phyloP scores from a whole-genome alignment of 306 rosid species.

The Prunus salicina region DNA sequence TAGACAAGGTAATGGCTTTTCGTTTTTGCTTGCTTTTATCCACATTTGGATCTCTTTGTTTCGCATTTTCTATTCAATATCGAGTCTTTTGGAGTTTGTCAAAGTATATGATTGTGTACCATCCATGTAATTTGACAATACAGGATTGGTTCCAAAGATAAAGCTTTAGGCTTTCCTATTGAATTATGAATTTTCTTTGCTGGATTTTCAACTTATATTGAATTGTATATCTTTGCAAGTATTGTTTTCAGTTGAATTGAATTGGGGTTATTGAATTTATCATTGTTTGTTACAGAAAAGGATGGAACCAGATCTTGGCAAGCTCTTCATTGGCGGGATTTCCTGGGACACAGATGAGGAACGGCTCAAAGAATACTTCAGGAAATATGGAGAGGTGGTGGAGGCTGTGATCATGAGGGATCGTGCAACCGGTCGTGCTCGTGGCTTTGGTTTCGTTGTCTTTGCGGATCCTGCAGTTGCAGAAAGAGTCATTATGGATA shows the following conservation, averaged over 20 bases:
- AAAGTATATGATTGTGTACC: conserved; percentile 18
- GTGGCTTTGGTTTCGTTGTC: conserved; percentile 87
- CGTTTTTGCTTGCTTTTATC: conserved; percentile 29
- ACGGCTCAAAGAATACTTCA: conserved; percentile 77
- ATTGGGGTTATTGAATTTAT: conserved; percentile 26
- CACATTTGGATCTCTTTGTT: conserved; percentile 54
- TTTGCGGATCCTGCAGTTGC: conserved; percentile 88
- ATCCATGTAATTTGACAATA: background rate
- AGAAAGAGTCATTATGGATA: conserved; percentile 80
- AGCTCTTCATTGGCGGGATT: conserved; percentile 99
- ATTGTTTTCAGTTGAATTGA: conserved; percentile 10
- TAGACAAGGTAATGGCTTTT: conserved; percentile 43
- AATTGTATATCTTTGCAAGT: conserved; percentile 10
- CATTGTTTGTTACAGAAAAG: conserved; percentile 39
- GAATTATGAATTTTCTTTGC: conserved; percentile 28
- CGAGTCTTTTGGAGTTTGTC: conserved; percentile 14
- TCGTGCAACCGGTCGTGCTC: conserved; percentile 94
- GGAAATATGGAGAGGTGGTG: conserved; percentile 84
- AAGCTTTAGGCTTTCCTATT: conserved; percentile 18
- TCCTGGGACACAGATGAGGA: conserved; percentile 98
- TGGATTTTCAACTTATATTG: conserved; percentile 30
- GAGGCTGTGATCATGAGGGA: conserved; percentile 97
- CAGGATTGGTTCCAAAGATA: conserved; percentile 29
- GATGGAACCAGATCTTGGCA: conserved; percentile 97
- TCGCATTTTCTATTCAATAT: conserved; percentile 26